Evolutionary conservation across 306 rosid genomes (phyloP), one percentile per base, ranked within the genome.

Genomic region (Castanea crenata): DNA sequence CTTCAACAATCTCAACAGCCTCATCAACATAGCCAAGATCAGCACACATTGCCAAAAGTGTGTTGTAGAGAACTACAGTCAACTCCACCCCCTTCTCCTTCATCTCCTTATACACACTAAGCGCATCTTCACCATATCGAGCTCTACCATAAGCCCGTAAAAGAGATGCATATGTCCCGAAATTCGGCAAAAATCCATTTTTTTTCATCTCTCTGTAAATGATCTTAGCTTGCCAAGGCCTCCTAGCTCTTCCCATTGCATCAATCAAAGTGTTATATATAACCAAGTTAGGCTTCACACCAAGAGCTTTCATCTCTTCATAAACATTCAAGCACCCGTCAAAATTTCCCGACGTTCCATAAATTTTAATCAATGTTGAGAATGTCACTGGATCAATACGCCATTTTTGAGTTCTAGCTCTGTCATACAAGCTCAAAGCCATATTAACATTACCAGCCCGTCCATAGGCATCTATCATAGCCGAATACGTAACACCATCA

Each of bases 271-370:
- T 82, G 74, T 95, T 92, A 84, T 87, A 93, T 6, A 78, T 78
- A 23, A 80, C 90, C 82, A 89, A 49, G 20, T 82, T 91, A 5
- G 92, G 88, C 81, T 83, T 91, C 67, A 72, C 89, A 76, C 96
- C 98, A 52, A 91, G 85, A 56, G 79, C 89, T 85, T 90, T 91
- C 97, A 94, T 94, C 78, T 94, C 99, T 82, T 86, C 88, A 71
- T 87, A 94, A 34, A 94, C 92, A 80, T 83, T 85, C 79, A 91
- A 85, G 78, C 97, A 94, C 61, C 91, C 95, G 80, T 91, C 97
- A 71, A 75, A 94, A 67, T 92, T 90, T 65, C 91, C 92, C 1
- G 85, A 82, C 41, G 80, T 80, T 63, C 97, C 97, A 68, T 76
- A 85, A 84, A 92, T 85, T 88, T 85, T 92, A 76, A 94, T 92